Percentiles rank a stretch among this genome's conserved stretches.
phyloP scores from a whole-genome alignment of 2,329 filamentous ascomycete species.

The Diaporthe amygdali region DNA sequence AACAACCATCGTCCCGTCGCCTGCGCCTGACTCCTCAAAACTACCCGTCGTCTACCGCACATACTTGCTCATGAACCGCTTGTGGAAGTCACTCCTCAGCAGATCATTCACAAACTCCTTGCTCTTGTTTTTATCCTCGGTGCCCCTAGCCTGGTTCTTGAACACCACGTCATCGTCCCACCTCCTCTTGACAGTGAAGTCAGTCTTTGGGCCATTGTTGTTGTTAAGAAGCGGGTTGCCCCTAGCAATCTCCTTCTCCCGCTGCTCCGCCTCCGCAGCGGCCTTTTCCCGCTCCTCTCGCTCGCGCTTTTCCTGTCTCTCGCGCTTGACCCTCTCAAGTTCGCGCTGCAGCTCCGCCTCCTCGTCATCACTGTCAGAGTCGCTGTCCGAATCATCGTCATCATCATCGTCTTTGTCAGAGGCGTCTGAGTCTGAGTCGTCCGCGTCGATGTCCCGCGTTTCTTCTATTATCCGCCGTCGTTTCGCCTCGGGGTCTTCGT shows the following conservation, averaged over 20 bases:
- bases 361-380: slow-evolving; percentile 79
- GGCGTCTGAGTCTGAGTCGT: slow-evolving; percentile 59
- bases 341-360: slow-evolving; percentile 90
- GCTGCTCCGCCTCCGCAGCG: slow-evolving; percentile 81
- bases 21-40: background rate
- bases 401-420: slow-evolving; percentile 52
- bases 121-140: slow-evolving; percentile 83
- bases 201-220: slow-evolving; percentile 55
- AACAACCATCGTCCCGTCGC: background rate
- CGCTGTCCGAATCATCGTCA: slow-evolving; percentile 52
- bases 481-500: slow-evolving; percentile 79
- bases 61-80: slow-evolving; percentile 87
- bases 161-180: slow-evolving; percentile 99
- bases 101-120: slow-evolving; percentile 98
- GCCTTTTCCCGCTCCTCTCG: slow-evolving; percentile 81
- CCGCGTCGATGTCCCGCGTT: slow-evolving; percentile 85
- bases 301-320: slow-evolving; percentile 81
- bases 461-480: slow-evolving; percentile 86
- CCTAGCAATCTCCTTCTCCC: slow-evolving; percentile 86
- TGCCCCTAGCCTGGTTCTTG: slow-evolving; percentile 96
- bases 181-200: slow-evolving; percentile 86
- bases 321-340: slow-evolving; percentile 89
- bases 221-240: slow-evolving; percentile 89
- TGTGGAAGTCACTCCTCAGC: slow-evolving; percentile 94
- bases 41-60: slow-evolving; percentile 49